A percentile compares a stretch with the other conserved stretches of the same genome.
These are phyloP conservation scores for Clonostachys rhizophaga DNA, from an alignment of 2,329 filamentous ascomycete species.

Conservation along the genomic window DNA sequence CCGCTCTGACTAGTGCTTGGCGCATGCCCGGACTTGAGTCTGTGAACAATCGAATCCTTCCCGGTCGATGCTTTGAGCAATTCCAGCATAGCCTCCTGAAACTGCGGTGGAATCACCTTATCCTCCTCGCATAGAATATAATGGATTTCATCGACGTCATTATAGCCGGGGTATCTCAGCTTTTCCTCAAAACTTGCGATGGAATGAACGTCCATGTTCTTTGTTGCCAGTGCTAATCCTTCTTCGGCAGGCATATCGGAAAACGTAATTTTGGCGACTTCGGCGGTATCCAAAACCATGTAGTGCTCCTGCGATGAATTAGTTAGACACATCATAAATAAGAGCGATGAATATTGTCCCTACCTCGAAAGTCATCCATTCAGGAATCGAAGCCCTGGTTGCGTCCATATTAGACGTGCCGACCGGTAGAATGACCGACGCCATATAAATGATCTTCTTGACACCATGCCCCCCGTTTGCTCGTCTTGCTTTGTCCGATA, in stretches of 20 bases:
- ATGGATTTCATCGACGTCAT: neutral
- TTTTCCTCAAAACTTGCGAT: neutral
- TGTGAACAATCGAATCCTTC: neutral
- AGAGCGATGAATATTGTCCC: constrained; percentile 1
- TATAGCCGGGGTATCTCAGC: neutral
- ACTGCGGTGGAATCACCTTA: neutral
- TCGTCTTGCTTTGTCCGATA: constrained; percentile 18
- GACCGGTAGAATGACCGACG: constrained; percentile 12
- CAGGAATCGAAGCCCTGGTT: neutral
- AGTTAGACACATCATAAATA: neutral
- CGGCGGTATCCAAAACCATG: constrained; percentile 1
- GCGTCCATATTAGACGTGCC: constrained; percentile 7
- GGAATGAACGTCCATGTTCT: neutral
- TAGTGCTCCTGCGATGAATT: neutral
- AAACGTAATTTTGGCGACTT: constrained; percentile 10
- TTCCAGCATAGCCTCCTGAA: neutral
- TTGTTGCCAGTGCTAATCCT: constrained; percentile 5
- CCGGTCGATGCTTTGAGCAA: neutral
- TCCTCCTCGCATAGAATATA: constrained; percentile 2
- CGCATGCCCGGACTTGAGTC: neutral
- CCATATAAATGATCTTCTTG: constrained; percentile 18
- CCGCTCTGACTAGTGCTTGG: neutral
- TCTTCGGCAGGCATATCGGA: constrained; percentile 16
- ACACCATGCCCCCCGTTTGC: constrained; percentile 19
- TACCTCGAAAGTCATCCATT: neutral